A percentile compares a stretch with the other conserved stretches of the same genome.
Evolutionary conservation across 129 eudicot genomes (phyloP).

Genomic region (Rutidosis leptorrhynchoides): DNA sequence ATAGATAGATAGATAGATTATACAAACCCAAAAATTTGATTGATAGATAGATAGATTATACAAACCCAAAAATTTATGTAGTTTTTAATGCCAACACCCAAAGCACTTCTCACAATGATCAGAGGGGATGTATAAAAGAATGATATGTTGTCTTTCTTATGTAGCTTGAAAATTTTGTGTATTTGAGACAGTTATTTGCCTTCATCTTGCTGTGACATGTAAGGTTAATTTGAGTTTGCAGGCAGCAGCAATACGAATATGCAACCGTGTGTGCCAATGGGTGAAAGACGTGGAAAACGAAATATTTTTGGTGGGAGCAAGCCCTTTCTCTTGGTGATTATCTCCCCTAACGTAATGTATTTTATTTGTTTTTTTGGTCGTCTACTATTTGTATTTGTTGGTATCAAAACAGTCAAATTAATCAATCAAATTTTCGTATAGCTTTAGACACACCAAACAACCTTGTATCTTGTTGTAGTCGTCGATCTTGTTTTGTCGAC

Average conservation of each 20-base stretch:
- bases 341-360: slow-evolving; percentile 25
- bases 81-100: not conserved
- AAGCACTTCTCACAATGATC: too few species aligned
- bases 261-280: slow-evolving; percentile 94
- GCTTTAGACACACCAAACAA: slow-evolving; percentile 1
- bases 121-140: not conserved
- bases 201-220: not conserved
- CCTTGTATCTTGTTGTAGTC: slow-evolving; percentile 12
- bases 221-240: slow-evolving; percentile 28
- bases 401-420: slow-evolving; percentile 12
- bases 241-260: slow-evolving; percentile 81
- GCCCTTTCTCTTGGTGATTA: slow-evolving; percentile 89
- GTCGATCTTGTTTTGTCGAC: not conserved
- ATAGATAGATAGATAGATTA: too few species aligned
- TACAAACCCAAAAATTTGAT: not conserved
- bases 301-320: slow-evolving; percentile 88
- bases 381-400: slow-evolving; percentile 1
- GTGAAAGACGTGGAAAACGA: slow-evolving; percentile 91
- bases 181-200: not conserved
- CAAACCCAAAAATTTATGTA: not conserved
- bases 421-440: slow-evolving; percentile 11
- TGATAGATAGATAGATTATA: not conserved
- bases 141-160: not conserved
- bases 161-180: not conserved
- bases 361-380: not conserved